Evolutionary conservation across 225 moss, liverwort and hornwort genomes (phyloP).

Genomic region (Pleurozium schreberi): DNA sequence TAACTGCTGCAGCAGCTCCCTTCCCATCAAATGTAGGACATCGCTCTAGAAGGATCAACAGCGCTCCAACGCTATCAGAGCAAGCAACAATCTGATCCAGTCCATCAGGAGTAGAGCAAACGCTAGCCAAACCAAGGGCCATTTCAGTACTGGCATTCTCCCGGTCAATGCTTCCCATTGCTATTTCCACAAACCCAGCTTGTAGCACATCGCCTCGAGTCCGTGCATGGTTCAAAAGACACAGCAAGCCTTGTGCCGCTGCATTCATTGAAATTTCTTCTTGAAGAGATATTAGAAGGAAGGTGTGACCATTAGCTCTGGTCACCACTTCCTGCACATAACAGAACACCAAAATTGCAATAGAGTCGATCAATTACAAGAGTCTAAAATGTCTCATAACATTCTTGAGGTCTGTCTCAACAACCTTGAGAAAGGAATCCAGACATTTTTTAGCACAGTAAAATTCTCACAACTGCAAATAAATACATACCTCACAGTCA

Average conservation of each 20-base stretch:
- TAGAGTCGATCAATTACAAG: background rate
- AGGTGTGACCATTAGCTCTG: background rate
- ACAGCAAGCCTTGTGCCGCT: background rate
- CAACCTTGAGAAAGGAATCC: background rate
- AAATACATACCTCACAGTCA: conserved; percentile 1
- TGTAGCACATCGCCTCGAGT: background rate
- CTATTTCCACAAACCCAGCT: conserved; percentile 8
- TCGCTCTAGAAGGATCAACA: conserved; percentile 10
- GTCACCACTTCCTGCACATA: conserved; percentile 7
- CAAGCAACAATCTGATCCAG: background rate
- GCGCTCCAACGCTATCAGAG: background rate
- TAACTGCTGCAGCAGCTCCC: conserved; percentile 13
- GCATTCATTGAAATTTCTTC: background rate
- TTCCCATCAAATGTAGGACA: conserved; percentile 4
- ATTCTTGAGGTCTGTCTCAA: background rate
- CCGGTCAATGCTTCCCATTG: background rate
- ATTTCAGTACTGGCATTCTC: background rate
- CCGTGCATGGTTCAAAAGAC: background rate
- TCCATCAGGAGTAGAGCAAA: background rate
- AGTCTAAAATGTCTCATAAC: background rate
- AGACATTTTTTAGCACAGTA: background rate
- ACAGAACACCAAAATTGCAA: background rate
- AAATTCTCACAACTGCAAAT: background rate
- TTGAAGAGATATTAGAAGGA: background rate
- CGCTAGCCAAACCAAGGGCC: background rate